Conservation (phyloP, 2,329 filamentous ascomycete genomes). For the Phoma herbarum region DNA sequence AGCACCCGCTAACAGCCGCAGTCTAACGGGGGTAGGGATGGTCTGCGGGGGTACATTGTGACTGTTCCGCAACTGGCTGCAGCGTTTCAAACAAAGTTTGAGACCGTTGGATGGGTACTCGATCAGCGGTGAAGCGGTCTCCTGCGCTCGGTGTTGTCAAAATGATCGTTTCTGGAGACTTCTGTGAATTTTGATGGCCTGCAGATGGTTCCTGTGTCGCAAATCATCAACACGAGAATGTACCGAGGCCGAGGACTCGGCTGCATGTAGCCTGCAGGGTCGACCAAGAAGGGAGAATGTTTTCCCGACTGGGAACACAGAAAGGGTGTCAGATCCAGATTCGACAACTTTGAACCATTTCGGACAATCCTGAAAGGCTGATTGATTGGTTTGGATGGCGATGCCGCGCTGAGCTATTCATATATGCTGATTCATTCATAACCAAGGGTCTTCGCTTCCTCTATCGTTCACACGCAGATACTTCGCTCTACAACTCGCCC, state of each 20-base stretch:
- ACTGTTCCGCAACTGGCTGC: conserved; percentile 9
- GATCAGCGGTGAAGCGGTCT: background rate
- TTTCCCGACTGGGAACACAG: conserved; percentile 2
- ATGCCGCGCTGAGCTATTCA: conserved; percentile 5
- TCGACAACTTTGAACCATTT: background rate
- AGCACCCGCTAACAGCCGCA: conserved; percentile 19
- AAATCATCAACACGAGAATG: conserved; percentile 12
- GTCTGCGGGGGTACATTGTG: conserved; percentile 7
- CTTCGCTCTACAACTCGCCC: conserved; percentile 34
- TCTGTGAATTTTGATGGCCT: background rate
- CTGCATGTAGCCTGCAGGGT: conserved; percentile 21
- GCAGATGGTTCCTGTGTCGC: conserved; percentile 2
- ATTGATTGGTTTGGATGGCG: conserved; percentile 4
- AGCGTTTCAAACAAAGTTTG: conserved; percentile 10
- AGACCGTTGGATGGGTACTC: background rate
- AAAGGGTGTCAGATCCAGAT: background rate
- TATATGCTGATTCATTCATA: conserved; percentile 1
- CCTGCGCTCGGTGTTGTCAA: background rate
- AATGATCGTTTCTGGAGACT: background rate
- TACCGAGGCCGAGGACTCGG: conserved; percentile 13
- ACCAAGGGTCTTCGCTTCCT: background rate
- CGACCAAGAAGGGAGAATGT: background rate
- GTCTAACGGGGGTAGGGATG: conserved; percentile 17
- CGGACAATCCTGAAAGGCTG: background rate
- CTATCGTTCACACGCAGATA: no score